A percentile compares a stretch with the other conserved stretches of the same genome.
Evolutionary conservation across 1,139 yeast genomes (phyloP).

Genomic region (Yamadazyma taylorii): DNA sequence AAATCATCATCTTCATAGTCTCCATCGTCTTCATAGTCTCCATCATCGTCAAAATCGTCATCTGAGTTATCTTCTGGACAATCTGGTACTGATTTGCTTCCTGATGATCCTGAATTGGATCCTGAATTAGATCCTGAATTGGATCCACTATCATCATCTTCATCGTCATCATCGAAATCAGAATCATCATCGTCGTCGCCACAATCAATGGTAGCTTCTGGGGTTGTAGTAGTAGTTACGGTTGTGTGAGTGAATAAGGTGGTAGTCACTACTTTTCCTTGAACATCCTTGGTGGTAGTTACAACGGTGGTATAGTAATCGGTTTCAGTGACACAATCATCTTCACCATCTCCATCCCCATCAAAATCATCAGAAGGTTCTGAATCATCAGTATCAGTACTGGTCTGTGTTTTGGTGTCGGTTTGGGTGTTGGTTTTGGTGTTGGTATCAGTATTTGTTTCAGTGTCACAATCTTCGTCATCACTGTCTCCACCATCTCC

Average conservation of each 20-base stretch:
- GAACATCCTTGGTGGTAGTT: conserved; percentile 10
- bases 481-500: conserved; percentile 17
- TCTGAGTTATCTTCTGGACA: conserved; percentile 4
- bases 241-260: conserved; percentile 10
- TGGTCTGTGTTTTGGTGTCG: conserved; percentile 1
- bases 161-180: conserved; percentile 11
- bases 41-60: conserved; percentile 11
- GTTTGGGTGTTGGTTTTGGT: conserved; percentile 4
- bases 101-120: conserved; percentile 5
- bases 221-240: conserved; percentile 8
- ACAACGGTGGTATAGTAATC: conserved; percentile 6
- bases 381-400: conserved; percentile 3
- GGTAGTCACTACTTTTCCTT: conserved; percentile 10
- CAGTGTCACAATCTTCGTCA: conserved; percentile 11
- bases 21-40: conserved; percentile 12
- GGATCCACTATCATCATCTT: conserved; percentile 15
- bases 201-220: conserved; percentile 5
- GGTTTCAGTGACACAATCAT: conserved; percentile 13
- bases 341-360: conserved; percentile 15
- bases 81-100: neutral
- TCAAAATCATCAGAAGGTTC: conserved; percentile 11
- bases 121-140: conserved; percentile 11
- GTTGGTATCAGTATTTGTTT: conserved; percentile 4
- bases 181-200: conserved; percentile 14
- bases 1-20: conserved; percentile 9